phyloP scores from a whole-genome alignment of 345 rosid genomes.

The Carallia brachiata region DNA sequence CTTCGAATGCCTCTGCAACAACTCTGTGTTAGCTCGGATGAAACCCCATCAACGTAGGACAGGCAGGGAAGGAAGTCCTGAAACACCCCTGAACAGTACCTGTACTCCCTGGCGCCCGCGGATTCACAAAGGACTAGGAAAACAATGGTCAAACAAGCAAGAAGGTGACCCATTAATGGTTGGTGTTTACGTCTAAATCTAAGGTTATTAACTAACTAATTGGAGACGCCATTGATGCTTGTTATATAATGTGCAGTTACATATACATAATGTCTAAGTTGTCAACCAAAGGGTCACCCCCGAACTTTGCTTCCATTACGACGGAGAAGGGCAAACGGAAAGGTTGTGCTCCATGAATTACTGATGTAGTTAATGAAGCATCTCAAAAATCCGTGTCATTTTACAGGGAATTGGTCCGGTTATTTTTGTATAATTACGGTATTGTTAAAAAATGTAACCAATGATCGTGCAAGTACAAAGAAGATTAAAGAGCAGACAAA shows the following conservation, averaged over 20 bases:
- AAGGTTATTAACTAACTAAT: background rate
- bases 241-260: too few relatives aligned
- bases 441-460: too few relatives aligned
- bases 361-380: too few relatives aligned
- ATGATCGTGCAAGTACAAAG: too few relatives aligned
- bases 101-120: background rate
- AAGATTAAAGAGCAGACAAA: too few relatives aligned
- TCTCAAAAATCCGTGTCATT: background rate
- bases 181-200: background rate
- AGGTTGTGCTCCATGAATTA: too few relatives aligned
- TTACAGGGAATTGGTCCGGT: too few relatives aligned
- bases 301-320: too few relatives aligned
- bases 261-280: too few relatives aligned
- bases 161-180: background rate
- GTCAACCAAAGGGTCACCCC: too few relatives aligned
- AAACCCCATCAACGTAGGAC: background rate
- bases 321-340: too few relatives aligned
- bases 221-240: background rate
- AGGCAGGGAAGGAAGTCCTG: background rate
- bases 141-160: background rate
- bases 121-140: background rate
- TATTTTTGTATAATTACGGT: too few relatives aligned
- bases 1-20: slow-evolving; percentile 18
- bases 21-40: background rate
- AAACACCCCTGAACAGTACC: background rate